phyloP scores from a whole-genome alignment of 2,329 filamentous ascomycete genomes.

The Cladosporium sphaerospermum region DNA sequence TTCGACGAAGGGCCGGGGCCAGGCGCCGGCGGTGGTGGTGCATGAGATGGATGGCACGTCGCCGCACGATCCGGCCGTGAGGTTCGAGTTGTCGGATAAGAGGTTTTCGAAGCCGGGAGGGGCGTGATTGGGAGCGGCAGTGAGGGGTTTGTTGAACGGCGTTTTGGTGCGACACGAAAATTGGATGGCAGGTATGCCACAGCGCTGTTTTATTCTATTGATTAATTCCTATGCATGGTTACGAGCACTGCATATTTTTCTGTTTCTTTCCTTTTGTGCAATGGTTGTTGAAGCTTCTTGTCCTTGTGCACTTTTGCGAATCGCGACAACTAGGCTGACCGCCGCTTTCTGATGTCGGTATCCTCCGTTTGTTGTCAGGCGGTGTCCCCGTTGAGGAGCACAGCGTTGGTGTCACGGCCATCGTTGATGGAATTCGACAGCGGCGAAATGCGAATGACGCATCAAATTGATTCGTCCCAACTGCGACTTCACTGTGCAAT shows the following conservation, averaged over 20 bases:
- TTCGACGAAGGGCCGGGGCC: constrained; percentile 12
- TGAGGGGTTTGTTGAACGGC: background rate
- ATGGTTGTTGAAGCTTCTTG: background rate
- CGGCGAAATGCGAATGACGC: no score
- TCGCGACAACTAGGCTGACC: no score
- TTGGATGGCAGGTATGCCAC: background rate
- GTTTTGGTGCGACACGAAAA: constrained; percentile 4
- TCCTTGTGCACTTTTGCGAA: background rate
- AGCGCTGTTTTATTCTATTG: background rate
- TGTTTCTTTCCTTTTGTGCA: no score
- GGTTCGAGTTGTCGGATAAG: constrained; percentile 7
- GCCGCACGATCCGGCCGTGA: constrained; percentile 3
- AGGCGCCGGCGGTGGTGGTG: constrained; percentile 5
- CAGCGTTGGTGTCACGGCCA: no score
- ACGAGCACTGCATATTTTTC: background rate
- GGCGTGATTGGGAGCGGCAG: background rate
- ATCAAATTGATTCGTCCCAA: no score
- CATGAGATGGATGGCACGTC: constrained; percentile 11
- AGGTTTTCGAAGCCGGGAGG: constrained; percentile 4
- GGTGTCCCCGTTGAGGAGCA: no score
- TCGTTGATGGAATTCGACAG: no score
- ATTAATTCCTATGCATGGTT: background rate
- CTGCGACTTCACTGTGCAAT: no score
- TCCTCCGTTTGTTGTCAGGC: no score
- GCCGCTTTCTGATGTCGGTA: no score